Conservation (phyloP, 1,284 basidiomycete genomes). For the Malassezia sympodialis region DNA sequence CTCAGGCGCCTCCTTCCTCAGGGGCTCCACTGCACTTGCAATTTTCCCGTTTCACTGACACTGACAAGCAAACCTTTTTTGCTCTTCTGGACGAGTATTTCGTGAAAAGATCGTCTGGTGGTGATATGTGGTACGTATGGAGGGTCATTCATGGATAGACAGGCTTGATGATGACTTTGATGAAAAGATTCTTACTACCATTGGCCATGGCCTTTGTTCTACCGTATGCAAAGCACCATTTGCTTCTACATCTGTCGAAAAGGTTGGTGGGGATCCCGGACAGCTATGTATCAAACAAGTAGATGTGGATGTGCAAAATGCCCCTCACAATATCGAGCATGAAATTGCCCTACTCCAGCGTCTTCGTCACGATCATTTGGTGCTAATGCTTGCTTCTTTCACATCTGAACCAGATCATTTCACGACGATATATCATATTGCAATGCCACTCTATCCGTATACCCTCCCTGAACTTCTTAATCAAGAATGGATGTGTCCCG, state of each 20-base stretch:
- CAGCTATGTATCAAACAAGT: constrained; percentile 34
- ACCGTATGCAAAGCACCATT: constrained; percentile 6
- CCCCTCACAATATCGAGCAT: constrained; percentile 26
- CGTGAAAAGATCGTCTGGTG: neutral
- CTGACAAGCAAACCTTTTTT: constrained; percentile 36
- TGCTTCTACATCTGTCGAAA: neutral
- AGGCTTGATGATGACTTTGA: constrained; percentile 15
- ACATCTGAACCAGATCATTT: constrained; percentile 30
- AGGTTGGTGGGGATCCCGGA: constrained; percentile 8
- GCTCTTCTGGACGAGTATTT: constrained; percentile 32
- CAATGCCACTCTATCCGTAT: constrained; percentile 30
- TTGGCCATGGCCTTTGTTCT: constrained; percentile 16
- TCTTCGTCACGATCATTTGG: constrained; percentile 19
- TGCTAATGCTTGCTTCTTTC: constrained; percentile 24
- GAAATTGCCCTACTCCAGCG: constrained; percentile 22
- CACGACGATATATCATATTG: constrained; percentile 19
- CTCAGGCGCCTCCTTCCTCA: neutral
- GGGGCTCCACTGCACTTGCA: constrained; percentile 19
- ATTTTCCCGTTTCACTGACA: constrained; percentile 31
- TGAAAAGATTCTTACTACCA: neutral
- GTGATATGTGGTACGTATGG: constrained; percentile 14
- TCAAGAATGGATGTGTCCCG: neutral
- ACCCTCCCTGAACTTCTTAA: constrained; percentile 15
- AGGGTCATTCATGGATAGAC: neutral
- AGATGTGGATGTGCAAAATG: constrained; percentile 23